A percentile compares a stretch with the other conserved stretches of the same genome.
phyloP scores from a whole-genome alignment of 164 flowering plant species.

The Chloranthus sessilifolius region DNA sequence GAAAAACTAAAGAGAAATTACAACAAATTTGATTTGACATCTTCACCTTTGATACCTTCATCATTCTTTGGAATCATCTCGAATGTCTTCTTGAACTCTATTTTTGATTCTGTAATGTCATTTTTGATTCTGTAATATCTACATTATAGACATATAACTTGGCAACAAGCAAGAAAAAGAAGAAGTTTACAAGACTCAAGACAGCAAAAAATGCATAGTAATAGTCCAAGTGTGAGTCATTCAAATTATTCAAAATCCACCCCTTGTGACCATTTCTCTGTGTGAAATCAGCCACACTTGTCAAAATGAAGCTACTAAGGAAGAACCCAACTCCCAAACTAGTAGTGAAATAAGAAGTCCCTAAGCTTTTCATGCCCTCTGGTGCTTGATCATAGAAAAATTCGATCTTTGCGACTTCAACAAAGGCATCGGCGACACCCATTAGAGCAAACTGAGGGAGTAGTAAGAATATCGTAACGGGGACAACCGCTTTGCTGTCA shows the following conservation, averaged over 20 bases:
- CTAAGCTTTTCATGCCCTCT: conserved; percentile 58
- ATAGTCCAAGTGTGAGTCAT: conserved; percentile 52
- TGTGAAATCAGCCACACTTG: conserved; percentile 33
- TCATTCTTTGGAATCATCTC: no score
- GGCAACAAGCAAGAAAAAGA: conserved; percentile 36
- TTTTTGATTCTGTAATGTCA: conserved; percentile 1
- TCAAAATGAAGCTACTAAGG: conserved; percentile 42
- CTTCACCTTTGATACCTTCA: no score
- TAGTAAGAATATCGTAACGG: conserved; percentile 42
- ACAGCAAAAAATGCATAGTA: conserved; percentile 42
- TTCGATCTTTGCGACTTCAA: conserved; percentile 56
- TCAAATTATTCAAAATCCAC: conserved; percentile 56
- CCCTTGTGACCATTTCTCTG: conserved; percentile 32
- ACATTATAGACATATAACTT: conserved; percentile 42
- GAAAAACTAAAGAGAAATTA: no score
- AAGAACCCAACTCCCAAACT: conserved; percentile 52
- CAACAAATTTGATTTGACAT: no score
- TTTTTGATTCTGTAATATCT: conserved; percentile 12
- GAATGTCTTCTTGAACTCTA: no score
- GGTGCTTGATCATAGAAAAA: conserved; percentile 76
- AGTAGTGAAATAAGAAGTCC: conserved; percentile 48
- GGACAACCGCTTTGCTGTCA: conserved; percentile 22
- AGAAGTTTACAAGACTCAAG: conserved; percentile 38
- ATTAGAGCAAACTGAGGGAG: conserved; percentile 50
- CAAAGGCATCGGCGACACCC: conserved; percentile 51